Conservation (phyloP, 305 asterid species). For the Fraxinus sp. region DNA sequence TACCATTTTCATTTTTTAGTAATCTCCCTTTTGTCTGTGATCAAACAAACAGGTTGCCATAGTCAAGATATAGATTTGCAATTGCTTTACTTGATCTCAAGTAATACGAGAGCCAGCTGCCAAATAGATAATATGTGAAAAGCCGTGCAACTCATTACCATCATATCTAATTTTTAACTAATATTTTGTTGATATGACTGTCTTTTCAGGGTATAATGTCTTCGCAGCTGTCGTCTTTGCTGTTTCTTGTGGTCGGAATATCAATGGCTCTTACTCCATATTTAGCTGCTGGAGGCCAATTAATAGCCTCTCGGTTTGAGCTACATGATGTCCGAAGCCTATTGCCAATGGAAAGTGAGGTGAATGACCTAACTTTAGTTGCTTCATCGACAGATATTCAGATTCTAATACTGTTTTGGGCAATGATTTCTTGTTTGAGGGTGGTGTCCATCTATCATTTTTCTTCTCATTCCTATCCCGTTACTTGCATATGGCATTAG, state of each 20-base stretch:
- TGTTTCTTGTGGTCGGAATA: conserved; percentile 96
- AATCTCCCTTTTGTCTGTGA: background rate
- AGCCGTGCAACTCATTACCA: background rate
- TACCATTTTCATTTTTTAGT: conserved; percentile 4
- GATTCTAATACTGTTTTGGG: conserved; percentile 18
- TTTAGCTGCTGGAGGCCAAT: conserved; percentile 99
- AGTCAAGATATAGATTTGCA: conserved; percentile 13
- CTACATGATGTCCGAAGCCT: conserved; percentile 95
- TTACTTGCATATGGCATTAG: background rate
- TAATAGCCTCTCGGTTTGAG: conserved; percentile 96
- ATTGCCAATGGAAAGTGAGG: conserved; percentile 98
- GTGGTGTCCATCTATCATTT: conserved; percentile 11
- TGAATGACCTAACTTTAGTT: conserved; percentile 31
- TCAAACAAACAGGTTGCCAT: background rate
- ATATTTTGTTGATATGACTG: background rate
- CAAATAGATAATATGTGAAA: conserved; percentile 15
- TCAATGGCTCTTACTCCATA: conserved; percentile 99
- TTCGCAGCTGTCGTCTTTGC: conserved; percentile 80
- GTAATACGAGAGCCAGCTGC: conserved; percentile 17
- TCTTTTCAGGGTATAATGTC: conserved; percentile 90
- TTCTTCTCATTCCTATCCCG: background rate
- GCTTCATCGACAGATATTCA: conserved; percentile 16
- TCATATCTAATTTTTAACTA: background rate
- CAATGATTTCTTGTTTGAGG: conserved; percentile 5
- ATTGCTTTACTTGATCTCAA: conserved; percentile 17